phyloP scores from a whole-genome alignment of 2,329 filamentous ascomycete species.

The Colletotrichum godetiae region DNA sequence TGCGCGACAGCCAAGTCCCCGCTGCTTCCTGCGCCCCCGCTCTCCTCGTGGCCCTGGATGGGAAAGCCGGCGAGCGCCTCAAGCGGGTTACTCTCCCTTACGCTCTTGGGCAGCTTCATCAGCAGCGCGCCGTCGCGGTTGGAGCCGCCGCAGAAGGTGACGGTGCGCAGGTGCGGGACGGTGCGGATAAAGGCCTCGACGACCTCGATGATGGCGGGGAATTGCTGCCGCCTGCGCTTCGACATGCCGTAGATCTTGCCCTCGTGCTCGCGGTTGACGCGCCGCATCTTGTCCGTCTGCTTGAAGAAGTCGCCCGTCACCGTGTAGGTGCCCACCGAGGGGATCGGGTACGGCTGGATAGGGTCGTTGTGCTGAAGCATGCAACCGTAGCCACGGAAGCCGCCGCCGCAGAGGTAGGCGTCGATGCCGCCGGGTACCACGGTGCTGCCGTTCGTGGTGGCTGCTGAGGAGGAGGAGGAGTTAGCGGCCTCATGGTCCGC shows the following conservation, averaged over 20 bases:
- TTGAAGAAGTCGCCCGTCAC: constrained; percentile 72
- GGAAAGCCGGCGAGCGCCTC: constrained; percentile 45
- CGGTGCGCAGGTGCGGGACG: constrained; percentile 76
- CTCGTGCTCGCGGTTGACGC: constrained; percentile 59
- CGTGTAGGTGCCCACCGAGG: constrained; percentile 83
- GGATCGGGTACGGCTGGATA: constrained; percentile 83
- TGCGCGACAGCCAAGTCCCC: constrained; percentile 46
- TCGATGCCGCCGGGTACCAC: constrained; percentile 63
- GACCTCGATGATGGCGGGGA: constrained; percentile 84
- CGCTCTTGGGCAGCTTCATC: constrained; percentile 69
- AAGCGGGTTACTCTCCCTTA: constrained; percentile 76
- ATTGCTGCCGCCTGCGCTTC: constrained; percentile 80
- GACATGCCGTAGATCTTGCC: constrained; percentile 82
- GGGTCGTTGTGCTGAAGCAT: constrained; percentile 84
- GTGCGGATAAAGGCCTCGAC: constrained; percentile 79
- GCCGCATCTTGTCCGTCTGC: constrained; percentile 62
- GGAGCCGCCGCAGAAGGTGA: constrained; percentile 88
- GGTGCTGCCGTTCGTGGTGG: constrained; percentile 43
- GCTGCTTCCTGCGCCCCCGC: constrained; percentile 31
- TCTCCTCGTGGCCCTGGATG: constrained; percentile 7
- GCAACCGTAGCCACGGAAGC: constrained; percentile 91
- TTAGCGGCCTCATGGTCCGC: constrained; percentile 28
- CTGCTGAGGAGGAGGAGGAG: constrained; percentile 29
- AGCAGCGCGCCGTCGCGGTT: constrained; percentile 88
- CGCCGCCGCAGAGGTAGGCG: constrained; percentile 89